These are phyloP conservation scores for Rubia yunnanensis DNA, from an alignment of 257 asterid species.

Conservation along the genomic window DNA sequence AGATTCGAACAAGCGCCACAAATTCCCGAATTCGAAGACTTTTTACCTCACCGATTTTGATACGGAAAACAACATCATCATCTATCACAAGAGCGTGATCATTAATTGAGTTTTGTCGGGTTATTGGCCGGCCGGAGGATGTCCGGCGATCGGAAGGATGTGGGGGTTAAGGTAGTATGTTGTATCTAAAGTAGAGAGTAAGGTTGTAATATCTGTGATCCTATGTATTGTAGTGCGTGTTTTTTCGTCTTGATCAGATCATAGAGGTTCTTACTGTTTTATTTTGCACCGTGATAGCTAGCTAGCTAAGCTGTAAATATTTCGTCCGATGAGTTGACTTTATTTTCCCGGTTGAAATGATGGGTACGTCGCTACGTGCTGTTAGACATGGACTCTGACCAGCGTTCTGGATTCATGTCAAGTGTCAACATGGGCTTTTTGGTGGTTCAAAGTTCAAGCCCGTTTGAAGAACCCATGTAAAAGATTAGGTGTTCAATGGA, in stretches of 20 bases:
- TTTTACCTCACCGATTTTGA: conserved; percentile 39
- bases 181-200: neutral
- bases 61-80: conserved; percentile 36
- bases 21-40: neutral
- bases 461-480: neutral
- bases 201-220: neutral
- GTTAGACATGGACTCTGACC: neutral
- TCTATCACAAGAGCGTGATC: conserved; percentile 43
- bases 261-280: neutral
- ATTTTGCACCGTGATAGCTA: neutral
- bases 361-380: too few species aligned
- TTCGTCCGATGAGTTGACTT: neutral
- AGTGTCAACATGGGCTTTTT: too few species aligned
- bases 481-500: too few species aligned
- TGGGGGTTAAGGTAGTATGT: neutral
- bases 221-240: neutral
- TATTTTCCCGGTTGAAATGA: neutral
- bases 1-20: neutral
- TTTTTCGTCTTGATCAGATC: neutral
- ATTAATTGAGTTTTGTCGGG: conserved; percentile 8
- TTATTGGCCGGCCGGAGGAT: neutral
- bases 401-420: too few species aligned
- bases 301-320: neutral
- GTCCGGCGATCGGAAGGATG: neutral
- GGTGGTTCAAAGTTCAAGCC: neutral